These are phyloP conservation scores for Kalmusia sp. DNA, from an alignment of 2,329 filamentous ascomycete genomes.

Conservation along the genomic window DNA sequence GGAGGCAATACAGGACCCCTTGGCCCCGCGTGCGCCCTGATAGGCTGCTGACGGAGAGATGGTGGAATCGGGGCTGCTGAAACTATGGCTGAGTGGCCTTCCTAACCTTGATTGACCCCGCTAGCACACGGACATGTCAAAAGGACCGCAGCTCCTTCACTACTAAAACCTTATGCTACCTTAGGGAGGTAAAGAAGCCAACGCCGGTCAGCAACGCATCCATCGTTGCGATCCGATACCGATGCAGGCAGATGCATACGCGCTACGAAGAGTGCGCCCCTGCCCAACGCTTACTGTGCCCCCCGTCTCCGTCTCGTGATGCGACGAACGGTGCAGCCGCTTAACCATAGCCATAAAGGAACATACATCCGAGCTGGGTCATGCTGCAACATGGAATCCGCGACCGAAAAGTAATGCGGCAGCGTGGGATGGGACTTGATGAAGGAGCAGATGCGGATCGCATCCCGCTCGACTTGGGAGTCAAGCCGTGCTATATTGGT, in stretches of 20 bases:
- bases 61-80: constrained; percentile 31
- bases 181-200: constrained; percentile 6
- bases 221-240: constrained; percentile 23
- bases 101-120: constrained; percentile 31
- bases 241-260: constrained; percentile 21
- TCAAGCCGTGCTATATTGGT: constrained; percentile 14
- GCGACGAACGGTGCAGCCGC: constrained; percentile 30
- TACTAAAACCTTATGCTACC: constrained; percentile 5
- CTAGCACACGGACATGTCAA: constrained; percentile 15
- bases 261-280: constrained; percentile 19
- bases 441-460: constrained; percentile 18
- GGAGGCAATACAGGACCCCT: constrained; percentile 21
- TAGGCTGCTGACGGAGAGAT: constrained; percentile 15
- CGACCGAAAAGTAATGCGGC: constrained; percentile 28
- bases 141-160: background rate
- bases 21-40: constrained; percentile 14
- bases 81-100: constrained; percentile 25
- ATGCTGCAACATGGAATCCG: constrained; percentile 25
- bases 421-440: constrained; percentile 27
- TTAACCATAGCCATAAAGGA: constrained; percentile 23
- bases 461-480: background rate
- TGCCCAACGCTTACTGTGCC: constrained; percentile 30
- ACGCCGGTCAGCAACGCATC: constrained; percentile 27
- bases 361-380: constrained; percentile 29
- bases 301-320: constrained; percentile 41